Evolutionary conservation across 441 rosid genomes (phyloP).

Genomic region (Erysimum pusillum): DNA sequence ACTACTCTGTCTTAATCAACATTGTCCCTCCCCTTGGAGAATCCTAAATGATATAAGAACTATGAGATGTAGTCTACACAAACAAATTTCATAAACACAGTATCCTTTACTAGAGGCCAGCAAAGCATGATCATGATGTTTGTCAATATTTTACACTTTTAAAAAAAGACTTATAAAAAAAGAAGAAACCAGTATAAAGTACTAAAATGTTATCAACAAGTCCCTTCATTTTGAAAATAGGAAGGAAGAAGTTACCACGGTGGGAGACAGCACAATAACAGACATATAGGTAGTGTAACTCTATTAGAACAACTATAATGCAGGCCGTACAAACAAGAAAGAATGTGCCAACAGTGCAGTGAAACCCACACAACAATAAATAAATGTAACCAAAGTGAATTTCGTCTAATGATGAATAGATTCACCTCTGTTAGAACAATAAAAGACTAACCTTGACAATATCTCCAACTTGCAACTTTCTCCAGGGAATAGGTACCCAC

Average conservation of each 20-base stretch:
- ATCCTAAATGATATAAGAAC: neutral
- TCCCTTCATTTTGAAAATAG: constrained; percentile 4
- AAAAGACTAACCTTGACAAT: constrained; percentile 67
- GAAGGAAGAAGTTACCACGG: constrained; percentile 8
- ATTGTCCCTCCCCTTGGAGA: neutral
- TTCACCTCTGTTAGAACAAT: neutral
- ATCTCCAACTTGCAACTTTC: constrained; percentile 98
- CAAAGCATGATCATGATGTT: neutral
- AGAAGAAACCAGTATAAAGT: neutral
- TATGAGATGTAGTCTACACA: neutral
- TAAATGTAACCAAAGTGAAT: constrained; percentile 1
- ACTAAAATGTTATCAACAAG: constrained; percentile 3
- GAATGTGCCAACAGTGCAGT: constrained; percentile 4
- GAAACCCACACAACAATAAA: constrained; percentile 10
- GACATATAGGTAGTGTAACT: neutral
- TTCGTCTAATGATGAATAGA: neutral
- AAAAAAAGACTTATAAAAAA: neutral
- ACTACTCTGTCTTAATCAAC: neutral
- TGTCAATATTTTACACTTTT: neutral
- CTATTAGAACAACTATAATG: constrained; percentile 3
- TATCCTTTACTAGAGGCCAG: neutral
- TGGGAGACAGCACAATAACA: constrained; percentile 12
- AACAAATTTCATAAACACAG: neutral
- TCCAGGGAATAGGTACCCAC: constrained; percentile 89
- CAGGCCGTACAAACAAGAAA: neutral